phyloP scores from a whole-genome alignment of 106 monocot genomes.

The Alisma plantagoaquatica region DNA sequence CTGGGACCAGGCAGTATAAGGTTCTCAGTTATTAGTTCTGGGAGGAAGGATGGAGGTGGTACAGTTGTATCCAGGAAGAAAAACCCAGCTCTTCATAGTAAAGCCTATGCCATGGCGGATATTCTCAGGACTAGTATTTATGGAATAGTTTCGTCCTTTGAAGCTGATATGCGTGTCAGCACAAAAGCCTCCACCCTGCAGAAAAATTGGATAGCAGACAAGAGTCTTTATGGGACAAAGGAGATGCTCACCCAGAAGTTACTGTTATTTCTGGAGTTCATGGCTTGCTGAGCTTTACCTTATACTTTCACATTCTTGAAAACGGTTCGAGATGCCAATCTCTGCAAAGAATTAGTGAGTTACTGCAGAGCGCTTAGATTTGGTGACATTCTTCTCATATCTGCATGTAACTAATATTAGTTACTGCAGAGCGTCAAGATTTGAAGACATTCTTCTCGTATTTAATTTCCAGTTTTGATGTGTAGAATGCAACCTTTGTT shows the following conservation, averaged over 20 bases:
- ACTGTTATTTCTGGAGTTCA: conserved; percentile 39
- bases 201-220: conserved; percentile 66
- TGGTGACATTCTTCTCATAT: too few relatives aligned
- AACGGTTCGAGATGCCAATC: too few relatives aligned
- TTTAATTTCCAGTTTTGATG: too few relatives aligned
- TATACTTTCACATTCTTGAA: too few relatives aligned
- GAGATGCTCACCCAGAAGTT: conserved; percentile 61
- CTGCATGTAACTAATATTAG: too few relatives aligned
- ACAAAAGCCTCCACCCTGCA: conserved; percentile 43
- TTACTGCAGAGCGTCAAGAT: too few relatives aligned
- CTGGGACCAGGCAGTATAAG: conserved; percentile 62
- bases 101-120: conserved; percentile 79
- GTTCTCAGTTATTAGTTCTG: conserved; percentile 36
- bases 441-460: too few relatives aligned
- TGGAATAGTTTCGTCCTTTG: conserved; percentile 50
- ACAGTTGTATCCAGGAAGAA: conserved; percentile 28
- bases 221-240: conserved; percentile 49
- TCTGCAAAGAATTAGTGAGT: too few relatives aligned
- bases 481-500: too few relatives aligned
- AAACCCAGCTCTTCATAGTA: conserved; percentile 20
- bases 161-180: conserved; percentile 52
- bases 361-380: too few relatives aligned
- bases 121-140: conserved; percentile 62
- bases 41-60: conserved; percentile 19
- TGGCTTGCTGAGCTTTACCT: too few relatives aligned